Conservation (phyloP, 2,329 filamentous ascomycete species). For the Coleophoma eucalyptorum region DNA sequence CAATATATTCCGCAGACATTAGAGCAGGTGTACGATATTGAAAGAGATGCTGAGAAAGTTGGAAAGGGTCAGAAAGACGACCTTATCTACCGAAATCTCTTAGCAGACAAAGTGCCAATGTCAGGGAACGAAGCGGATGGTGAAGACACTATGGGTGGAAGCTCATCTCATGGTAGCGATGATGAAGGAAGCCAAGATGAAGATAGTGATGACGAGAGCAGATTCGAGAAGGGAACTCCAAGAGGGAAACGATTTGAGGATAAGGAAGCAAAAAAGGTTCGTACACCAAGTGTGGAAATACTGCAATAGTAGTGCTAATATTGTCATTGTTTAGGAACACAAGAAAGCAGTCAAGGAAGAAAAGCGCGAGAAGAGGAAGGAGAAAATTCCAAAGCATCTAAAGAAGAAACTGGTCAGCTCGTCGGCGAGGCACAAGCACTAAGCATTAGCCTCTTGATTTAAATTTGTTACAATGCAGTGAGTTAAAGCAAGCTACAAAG, state of each 20-base stretch:
- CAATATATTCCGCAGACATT: conserved; percentile 96
- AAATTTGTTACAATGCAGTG: conserved; percentile 4
- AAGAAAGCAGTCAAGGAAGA: conserved; percentile 93
- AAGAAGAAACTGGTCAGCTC: conserved; percentile 82
- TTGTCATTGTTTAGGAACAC: conserved; percentile 47
- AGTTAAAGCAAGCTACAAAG: conserved; percentile 1
- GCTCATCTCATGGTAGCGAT: conserved; percentile 33
- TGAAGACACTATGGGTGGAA: conserved; percentile 33
- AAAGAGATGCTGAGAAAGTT: conserved; percentile 80
- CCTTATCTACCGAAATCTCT: conserved; percentile 80
- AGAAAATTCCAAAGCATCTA: conserved; percentile 93
- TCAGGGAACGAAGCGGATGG: conserved; percentile 33
- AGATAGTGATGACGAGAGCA: conserved; percentile 43
- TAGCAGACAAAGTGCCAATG: conserved; percentile 63
- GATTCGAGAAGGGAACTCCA: conserved; percentile 64
- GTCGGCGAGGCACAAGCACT: conserved; percentile 26
- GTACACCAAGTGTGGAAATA: conserved; percentile 21
- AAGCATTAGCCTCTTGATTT: conserved; percentile 1
- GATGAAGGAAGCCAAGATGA: conserved; percentile 39
- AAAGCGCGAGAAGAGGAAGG: conserved; percentile 87
- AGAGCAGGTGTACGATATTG: conserved; percentile 94
- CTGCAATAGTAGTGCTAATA: conserved; percentile 3
- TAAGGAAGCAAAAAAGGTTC: conserved; percentile 80
- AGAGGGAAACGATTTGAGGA: conserved; percentile 85
- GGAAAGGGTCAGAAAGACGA: conserved; percentile 68